Evolutionary conservation across 441 rosid genomes (phyloP), one percentile per base, ranked within the genome.

Genomic region (Manihot esculenta): DNA sequence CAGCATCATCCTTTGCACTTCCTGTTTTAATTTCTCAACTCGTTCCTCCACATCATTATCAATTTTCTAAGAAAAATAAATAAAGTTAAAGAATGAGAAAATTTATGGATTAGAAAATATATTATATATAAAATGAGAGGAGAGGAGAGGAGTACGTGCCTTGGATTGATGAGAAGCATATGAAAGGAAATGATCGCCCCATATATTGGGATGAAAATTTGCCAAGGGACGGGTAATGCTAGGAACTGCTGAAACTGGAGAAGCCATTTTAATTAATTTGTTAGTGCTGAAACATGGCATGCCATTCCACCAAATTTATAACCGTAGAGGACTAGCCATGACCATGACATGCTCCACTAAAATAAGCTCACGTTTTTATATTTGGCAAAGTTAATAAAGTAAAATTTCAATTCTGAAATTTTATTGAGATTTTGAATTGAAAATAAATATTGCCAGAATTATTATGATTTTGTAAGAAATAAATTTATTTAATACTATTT

Each of bases 1-100:
- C 2, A 30, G 35, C 2, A 30, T 58, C 79, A 51, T 63, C 45
- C 15, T 45, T 66, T 23, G 62, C 17, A 74, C 63, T 51, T 78
- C 50, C 44, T 61, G 66, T 47, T 72, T 72, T 23, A 75, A 54
- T 33, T 38, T 62, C 8, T 12, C n/a, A 21, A 47, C 20, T 44
- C 24, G 20, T 24, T 59, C 69, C 30, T 72, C 67, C n/a, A 10
- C n/a, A 0, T 35, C 13, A 13, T n/a, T 66, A 42, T 50, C 45
- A 14, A 47, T 27, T 13, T 30, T 27, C 62, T 58, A 15, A 13
- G 12, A 10, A 14, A 5, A 27, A 10, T 6, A 54, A 54, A 20
- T 9, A 53, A 7, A 20, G 3, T 0, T n/a, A n/a, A 53, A 53
- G 12, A 1, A 47, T 10, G 14, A 17, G 14, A 47, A 47, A 12